These are phyloP conservation scores for Saccharomycopsis amapae DNA, from an alignment of 805 yeast species.

Conservation along the genomic window DNA sequence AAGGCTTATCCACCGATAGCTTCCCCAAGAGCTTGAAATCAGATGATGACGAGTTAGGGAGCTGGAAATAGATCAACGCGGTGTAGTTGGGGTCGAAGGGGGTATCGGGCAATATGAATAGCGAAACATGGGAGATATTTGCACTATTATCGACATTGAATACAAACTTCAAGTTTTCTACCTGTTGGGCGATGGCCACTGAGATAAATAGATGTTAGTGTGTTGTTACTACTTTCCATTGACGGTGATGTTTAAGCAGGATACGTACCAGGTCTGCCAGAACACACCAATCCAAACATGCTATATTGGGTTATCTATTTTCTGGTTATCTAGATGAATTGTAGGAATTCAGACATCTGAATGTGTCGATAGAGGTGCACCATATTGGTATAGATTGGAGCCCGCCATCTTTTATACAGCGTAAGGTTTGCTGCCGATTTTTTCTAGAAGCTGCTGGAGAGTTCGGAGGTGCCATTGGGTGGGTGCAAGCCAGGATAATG, in stretches of 20 bases:
- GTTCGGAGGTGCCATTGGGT: no score
- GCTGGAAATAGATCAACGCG: constrained; percentile 84
- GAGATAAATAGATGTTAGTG: not conserved
- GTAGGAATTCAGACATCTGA: no score
- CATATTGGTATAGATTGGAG: no score
- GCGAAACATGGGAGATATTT: constrained; percentile 67
- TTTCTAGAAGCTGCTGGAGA: no score
- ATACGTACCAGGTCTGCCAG: constrained; percentile 53
- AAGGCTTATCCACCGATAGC: constrained; percentile 60
- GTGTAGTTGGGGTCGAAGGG: constrained; percentile 62
- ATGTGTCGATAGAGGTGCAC: no score
- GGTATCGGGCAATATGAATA: constrained; percentile 80
- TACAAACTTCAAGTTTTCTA: constrained; percentile 62
- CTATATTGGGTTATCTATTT: no score
- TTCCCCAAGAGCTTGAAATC: constrained; percentile 64
- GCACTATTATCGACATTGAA: constrained; percentile 57
- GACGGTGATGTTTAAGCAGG: not conserved
- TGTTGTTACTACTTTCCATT: not conserved
- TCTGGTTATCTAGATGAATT: no score
- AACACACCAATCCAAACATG: constrained; percentile 74
- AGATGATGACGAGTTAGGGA: constrained; percentile 47
- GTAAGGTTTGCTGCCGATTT: no score
- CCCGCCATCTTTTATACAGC: no score
- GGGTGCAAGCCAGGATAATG: no score
- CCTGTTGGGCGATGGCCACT: constrained; percentile 49